Evolutionary conservation across 1,284 basidiomycete species (phyloP), one percentile per base, ranked within the genome.

Genomic region (Flammula alnicola): DNA sequence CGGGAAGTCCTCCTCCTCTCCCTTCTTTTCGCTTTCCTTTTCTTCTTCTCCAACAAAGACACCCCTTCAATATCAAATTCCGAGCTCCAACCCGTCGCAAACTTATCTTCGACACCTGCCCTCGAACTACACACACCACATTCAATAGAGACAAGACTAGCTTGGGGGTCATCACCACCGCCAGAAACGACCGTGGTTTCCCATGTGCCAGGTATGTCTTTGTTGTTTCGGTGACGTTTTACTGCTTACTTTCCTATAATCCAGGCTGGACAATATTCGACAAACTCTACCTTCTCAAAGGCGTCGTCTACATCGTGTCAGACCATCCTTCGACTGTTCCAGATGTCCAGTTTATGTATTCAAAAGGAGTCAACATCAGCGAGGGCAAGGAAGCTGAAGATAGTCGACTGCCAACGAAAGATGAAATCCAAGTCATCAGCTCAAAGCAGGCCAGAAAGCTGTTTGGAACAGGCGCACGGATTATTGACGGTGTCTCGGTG

Each of bases 211-310:
- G 86, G 85, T 83, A 47, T 14, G 63, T 36, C 4, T 0, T 19
- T 33, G 11, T 36, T 12, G 25, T 17, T 31, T 11, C 19, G 11
- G 0, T 20, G 27, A 42, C 23, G 19, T 23, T 12, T 35, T n/a
- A 26, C 17, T 30, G 7, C 26, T 52, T 26, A 19, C 23, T 23
- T 38, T 40, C 20, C 50, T 23, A 39, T 16, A 11, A 10, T 11
- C 27, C 49, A 89, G 91, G 91, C 29, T 94, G 91, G 91, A 91
- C 91, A 1, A 80, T 93, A 44, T 85, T 92, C 51, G 89, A 93
- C 66, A 80, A 79, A 49, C 72, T 95, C 9, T 93, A 90, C 62
- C 65, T 91, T 51, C 73, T 80, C 59, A 89, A 91, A 57, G 90
- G 90, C 32, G 82, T 84, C n/a, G 72, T 91, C 19, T 92, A 84